Evolutionary conservation across 1,284 basidiomycete species (phyloP).

Genomic region (Pseudozyma tsukubaensis): DNA sequence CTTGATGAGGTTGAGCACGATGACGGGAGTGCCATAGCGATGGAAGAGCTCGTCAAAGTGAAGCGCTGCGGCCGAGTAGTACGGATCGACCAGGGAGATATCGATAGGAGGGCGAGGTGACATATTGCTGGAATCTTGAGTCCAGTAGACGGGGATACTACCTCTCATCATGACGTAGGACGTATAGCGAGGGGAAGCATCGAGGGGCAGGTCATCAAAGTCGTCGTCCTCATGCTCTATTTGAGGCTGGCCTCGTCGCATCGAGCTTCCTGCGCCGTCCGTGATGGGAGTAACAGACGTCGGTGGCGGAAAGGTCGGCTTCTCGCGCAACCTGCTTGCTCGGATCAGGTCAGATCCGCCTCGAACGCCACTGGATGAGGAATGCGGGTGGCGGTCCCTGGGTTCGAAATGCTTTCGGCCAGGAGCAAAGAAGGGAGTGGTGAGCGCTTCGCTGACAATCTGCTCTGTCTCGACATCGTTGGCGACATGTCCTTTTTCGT

Average conservation of each 20-base stretch:
- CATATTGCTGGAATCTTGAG: constrained; percentile 91
- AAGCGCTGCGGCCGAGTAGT: constrained; percentile 88
- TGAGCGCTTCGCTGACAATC: constrained; percentile 92
- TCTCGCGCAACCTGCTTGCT: constrained; percentile 36
- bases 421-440: constrained; percentile 72
- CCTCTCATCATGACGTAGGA: constrained; percentile 97
- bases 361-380: constrained; percentile 3
- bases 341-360: constrained; percentile 21
- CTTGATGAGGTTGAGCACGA: constrained; percentile 91
- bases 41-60: constrained; percentile 94
- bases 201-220: constrained; percentile 24
- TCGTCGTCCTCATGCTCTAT: constrained; percentile 24
- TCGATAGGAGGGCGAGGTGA: constrained; percentile 93
- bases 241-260: background rate
- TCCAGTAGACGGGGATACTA: constrained; percentile 96
- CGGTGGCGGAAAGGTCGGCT: constrained; percentile 10
- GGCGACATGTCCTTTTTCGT: constrained; percentile 90
- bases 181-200: constrained; percentile 80
- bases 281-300: background rate
- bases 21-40: constrained; percentile 89
- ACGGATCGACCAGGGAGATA: constrained; percentile 88
- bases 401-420: constrained; percentile 29
- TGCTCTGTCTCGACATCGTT: constrained; percentile 99
- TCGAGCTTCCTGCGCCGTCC: background rate
- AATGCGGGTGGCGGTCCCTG: constrained; percentile 11